Conservation (phyloP, 2,329 filamentous ascomycete species). For the Fonsecaea pedrosoi region DNA sequence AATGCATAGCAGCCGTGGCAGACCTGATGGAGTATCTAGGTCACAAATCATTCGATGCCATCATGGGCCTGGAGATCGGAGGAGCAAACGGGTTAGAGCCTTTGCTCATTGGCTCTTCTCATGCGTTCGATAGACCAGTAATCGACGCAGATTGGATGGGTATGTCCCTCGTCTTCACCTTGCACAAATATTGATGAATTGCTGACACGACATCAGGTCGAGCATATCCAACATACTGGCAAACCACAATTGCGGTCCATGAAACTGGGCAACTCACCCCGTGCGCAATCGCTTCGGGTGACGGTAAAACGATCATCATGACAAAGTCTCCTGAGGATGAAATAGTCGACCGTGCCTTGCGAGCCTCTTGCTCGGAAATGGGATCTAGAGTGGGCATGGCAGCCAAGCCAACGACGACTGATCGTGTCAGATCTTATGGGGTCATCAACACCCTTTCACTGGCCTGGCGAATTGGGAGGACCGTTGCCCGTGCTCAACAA, state of each 20-base stretch:
- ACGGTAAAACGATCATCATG: constrained; percentile 55
- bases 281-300: constrained; percentile 34
- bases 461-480: constrained; percentile 63
- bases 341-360: constrained; percentile 44
- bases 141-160: constrained; percentile 59
- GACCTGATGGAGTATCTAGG: constrained; percentile 61
- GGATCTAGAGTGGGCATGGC: constrained; percentile 52
- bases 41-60: constrained; percentile 47
- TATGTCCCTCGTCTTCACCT: constrained; percentile 12
- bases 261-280: constrained; percentile 32
- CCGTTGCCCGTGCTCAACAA: constrained; percentile 54
- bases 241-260: constrained; percentile 45
- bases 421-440: constrained; percentile 46
- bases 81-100: constrained; percentile 57
- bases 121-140: constrained; percentile 48
- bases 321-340: constrained; percentile 53
- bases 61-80: constrained; percentile 46
- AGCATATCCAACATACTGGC: constrained; percentile 43
- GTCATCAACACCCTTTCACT: constrained; percentile 54
- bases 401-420: constrained; percentile 49
- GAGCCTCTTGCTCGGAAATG: constrained; percentile 34
- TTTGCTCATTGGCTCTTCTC: constrained; percentile 42
- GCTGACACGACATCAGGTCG: constrained; percentile 41
- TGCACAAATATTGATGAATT: constrained; percentile 9
- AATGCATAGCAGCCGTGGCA: constrained; percentile 57